These are phyloP conservation scores for Kurtzmaniella quercitrusa DNA, from an alignment of 1,139 yeast genomes.

Conservation along the genomic window DNA sequence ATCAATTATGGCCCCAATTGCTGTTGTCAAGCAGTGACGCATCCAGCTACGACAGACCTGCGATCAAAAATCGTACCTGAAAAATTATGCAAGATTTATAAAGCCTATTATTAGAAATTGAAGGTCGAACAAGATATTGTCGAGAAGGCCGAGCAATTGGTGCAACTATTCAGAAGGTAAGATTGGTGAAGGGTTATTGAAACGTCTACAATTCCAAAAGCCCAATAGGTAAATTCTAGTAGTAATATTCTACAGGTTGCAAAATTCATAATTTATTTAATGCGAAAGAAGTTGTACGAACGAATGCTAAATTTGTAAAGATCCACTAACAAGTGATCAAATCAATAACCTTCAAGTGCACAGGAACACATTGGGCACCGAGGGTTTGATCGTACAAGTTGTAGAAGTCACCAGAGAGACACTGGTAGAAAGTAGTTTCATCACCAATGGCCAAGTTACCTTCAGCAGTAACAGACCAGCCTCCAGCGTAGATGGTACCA, in stretches of 20 bases:
- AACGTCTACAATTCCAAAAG: too few species aligned
- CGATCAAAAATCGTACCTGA: neutral
- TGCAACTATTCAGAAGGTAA: too few species aligned
- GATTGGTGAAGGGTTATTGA: too few species aligned
- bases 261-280: neutral
- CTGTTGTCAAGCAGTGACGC: neutral
- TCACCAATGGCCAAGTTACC: constrained; percentile 72
- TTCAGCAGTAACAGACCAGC: constrained; percentile 67
- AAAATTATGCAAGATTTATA: neutral
- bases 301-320: constrained; percentile 3
- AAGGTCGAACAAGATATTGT: too few species aligned
- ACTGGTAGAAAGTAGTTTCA: constrained; percentile 66
- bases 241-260: neutral
- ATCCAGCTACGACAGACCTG: neutral
- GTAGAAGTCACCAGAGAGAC: constrained; percentile 77
- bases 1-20: too few species aligned
- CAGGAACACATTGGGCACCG: constrained; percentile 64
- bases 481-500: constrained; percentile 81
- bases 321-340: constrained; percentile 51
- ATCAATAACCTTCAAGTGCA: constrained; percentile 61
- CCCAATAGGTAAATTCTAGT: too few species aligned
- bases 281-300: neutral
- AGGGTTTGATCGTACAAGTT: constrained; percentile 71
- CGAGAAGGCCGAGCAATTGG: too few species aligned
- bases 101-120: too few species aligned